Evolutionary conservation across 1,284 basidiomycete genomes (phyloP).

Genomic region (Salmacisia buchloeana): DNA sequence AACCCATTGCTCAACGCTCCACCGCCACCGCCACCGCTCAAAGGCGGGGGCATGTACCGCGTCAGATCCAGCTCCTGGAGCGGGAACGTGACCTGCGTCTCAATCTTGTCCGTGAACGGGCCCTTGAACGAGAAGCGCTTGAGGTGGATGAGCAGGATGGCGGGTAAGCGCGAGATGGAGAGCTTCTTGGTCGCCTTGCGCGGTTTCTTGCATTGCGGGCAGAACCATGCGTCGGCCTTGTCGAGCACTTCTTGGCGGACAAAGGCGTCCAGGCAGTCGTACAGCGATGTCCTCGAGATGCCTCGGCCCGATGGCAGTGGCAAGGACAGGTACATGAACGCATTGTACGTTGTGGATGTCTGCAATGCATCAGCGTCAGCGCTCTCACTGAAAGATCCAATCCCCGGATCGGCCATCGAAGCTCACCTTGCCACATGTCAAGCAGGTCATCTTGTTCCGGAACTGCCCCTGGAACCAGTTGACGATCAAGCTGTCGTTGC

Average conservation of each 20-base stretch:
- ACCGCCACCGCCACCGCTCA: slow-evolving; percentile 26
- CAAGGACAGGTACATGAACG: slow-evolving; percentile 46
- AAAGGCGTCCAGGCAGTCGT: slow-evolving; percentile 81
- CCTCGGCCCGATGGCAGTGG: slow-evolving; percentile 54
- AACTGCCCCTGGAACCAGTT: slow-evolving; percentile 42
- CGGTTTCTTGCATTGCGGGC: slow-evolving; percentile 77
- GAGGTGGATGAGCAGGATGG: slow-evolving; percentile 85
- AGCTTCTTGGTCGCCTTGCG: slow-evolving; percentile 77
- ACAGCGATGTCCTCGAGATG: slow-evolving; percentile 65
- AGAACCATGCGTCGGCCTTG: slow-evolving; percentile 88
- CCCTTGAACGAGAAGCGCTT: slow-evolving; percentile 92
- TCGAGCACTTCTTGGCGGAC: slow-evolving; percentile 86
- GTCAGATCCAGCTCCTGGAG: slow-evolving; percentile 75
- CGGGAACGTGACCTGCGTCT: slow-evolving; percentile 61
- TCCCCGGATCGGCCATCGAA: background rate
- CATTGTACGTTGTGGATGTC: slow-evolving; percentile 96
- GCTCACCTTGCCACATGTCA: slow-evolving; percentile 39
- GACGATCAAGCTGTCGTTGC: slow-evolving; percentile 35
- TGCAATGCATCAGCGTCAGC: slow-evolving; percentile 45
- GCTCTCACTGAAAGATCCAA: slow-evolving; percentile 8
- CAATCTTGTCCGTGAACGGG: slow-evolving; percentile 80
- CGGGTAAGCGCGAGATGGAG: slow-evolving; percentile 82
- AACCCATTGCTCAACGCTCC: slow-evolving; percentile 1
- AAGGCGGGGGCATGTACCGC: slow-evolving; percentile 71
- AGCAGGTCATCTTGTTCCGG: slow-evolving; percentile 46